Evolutionary conservation across 345 rosid species (phyloP).

Genomic region (Citrus trifoliata): DNA sequence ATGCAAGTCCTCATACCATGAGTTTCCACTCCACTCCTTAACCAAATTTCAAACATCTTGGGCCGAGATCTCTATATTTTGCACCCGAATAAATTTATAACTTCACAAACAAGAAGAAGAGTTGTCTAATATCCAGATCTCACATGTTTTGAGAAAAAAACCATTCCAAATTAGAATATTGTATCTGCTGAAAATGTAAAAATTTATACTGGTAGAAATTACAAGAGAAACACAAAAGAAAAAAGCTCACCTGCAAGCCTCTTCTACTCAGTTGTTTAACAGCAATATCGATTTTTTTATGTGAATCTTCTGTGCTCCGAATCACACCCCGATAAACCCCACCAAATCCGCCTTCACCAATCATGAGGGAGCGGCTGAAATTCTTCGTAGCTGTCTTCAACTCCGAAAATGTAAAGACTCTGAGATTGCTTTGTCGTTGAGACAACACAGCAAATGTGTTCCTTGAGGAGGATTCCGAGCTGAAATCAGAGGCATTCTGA

Average conservation of each 20-base stretch:
- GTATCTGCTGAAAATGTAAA: neutral
- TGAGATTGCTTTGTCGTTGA: constrained; percentile 68
- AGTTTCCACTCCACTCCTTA: neutral
- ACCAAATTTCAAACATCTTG: neutral
- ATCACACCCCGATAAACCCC: constrained; percentile 74
- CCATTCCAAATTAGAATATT: neutral
- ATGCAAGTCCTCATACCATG: neutral
- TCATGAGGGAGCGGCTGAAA: constrained; percentile 85
- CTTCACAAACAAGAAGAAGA: neutral
- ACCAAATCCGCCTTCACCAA: constrained; percentile 97
- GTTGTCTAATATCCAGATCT: neutral
- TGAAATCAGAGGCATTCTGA: constrained; percentile 57
- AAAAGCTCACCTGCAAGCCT: constrained; percentile 72
- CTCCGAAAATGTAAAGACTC: constrained; percentile 65
- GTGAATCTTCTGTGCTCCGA: constrained; percentile 51
- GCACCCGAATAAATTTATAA: neutral
- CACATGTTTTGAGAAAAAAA: neutral
- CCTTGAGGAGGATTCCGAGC: constrained; percentile 56
- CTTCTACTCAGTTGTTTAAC: constrained; percentile 89
- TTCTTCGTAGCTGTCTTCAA: constrained; percentile 83
- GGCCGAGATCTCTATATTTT: neutral
- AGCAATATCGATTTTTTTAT: constrained; percentile 79
- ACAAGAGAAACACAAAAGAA: neutral
- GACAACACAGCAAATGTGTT: constrained; percentile 66
- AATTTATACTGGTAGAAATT: neutral